These are phyloP conservation scores for Pseudonitzschia multiseries DNA, from an alignment of 108 stramenopile genomes.

Conservation along the genomic window DNA sequence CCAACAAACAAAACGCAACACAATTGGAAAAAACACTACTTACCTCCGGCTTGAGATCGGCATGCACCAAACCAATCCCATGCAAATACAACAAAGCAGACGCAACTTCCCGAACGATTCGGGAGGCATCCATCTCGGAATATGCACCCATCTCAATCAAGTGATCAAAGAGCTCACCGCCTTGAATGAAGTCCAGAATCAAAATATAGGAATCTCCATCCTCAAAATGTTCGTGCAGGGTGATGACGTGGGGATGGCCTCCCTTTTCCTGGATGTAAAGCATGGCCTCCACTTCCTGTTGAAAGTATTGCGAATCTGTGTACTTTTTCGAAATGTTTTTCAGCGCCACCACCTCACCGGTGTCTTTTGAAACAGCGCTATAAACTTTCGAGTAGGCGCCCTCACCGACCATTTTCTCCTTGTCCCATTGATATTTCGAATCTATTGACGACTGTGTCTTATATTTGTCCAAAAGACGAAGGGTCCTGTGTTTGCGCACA, in stretches of 20 bases:
- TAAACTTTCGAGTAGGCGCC: constrained; percentile 73
- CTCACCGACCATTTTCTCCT: constrained; percentile 34
- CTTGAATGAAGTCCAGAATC: constrained; percentile 75
- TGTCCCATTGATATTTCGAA: constrained; percentile 33
- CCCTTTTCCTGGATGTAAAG: constrained; percentile 57
- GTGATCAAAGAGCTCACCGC: constrained; percentile 89
- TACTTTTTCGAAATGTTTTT: constrained; percentile 72
- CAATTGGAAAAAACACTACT: neutral
- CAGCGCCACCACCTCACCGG: constrained; percentile 59
- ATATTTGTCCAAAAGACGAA: constrained; percentile 3
- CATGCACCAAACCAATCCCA: constrained; percentile 78
- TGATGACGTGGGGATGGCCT: constrained; percentile 83
- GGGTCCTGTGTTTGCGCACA: constrained; percentile 10
- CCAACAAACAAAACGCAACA: neutral
- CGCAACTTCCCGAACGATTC: constrained; percentile 72
- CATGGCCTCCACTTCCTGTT: constrained; percentile 74
- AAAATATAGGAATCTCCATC: constrained; percentile 64
- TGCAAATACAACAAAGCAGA: constrained; percentile 72
- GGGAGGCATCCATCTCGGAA: constrained; percentile 75
- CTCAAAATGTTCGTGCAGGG: constrained; percentile 72
- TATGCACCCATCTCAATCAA: constrained; percentile 82
- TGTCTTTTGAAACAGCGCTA: constrained; percentile 44
- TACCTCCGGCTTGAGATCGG: constrained; percentile 79
- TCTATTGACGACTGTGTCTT: constrained; percentile 20
- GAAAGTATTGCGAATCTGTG: constrained; percentile 57